Conservation (phyloP, 495 filamentous ascomycete species). For the Aspergillus leporis region DNA sequence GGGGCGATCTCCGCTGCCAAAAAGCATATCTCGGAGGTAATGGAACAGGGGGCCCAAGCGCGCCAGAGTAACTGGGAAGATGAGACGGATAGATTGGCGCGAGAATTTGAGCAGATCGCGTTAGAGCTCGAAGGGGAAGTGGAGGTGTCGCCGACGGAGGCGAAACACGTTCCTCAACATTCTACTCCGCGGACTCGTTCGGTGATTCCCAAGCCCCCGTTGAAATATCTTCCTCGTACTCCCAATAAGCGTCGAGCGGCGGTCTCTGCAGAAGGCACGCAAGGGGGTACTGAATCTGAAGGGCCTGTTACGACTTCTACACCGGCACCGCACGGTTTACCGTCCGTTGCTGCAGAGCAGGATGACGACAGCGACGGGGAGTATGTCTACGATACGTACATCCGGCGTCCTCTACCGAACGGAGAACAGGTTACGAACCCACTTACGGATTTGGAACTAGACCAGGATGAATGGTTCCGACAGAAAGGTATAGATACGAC, state of each 20-base stretch:
- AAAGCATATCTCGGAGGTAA: conserved; percentile 33
- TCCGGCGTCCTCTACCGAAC: conserved; percentile 46
- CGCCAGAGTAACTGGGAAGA: conserved; percentile 43
- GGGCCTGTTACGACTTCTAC: neutral
- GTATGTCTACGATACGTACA: conserved; percentile 66
- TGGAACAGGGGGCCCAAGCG: conserved; percentile 36
- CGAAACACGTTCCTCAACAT: neutral
- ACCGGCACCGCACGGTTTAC: conserved; percentile 1
- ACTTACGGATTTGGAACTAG: conserved; percentile 29
- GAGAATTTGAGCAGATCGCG: conserved; percentile 49
- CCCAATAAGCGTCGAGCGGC: conserved; percentile 32
- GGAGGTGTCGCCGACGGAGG: conserved; percentile 23
- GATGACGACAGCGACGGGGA: conserved; percentile 38
- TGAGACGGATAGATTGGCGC: conserved; percentile 44
- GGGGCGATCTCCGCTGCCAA: conserved; percentile 42
- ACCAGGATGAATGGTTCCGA: conserved; percentile 31
- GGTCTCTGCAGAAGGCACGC: conserved; percentile 17
- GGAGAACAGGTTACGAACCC: conserved; percentile 34
- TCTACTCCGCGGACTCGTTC: neutral
- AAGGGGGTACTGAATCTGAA: conserved; percentile 7
- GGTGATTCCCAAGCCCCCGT: conserved; percentile 29
- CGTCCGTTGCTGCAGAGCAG: conserved; percentile 1
- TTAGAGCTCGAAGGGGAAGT: conserved; percentile 38
- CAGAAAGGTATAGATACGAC: conserved; percentile 32
- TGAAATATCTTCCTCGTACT: conserved; percentile 40